Evolutionary conservation across 768 basidiomycete species (phyloP), one percentile per base, ranked within the genome.

Genomic region (Saitozyma podzolica): DNA sequence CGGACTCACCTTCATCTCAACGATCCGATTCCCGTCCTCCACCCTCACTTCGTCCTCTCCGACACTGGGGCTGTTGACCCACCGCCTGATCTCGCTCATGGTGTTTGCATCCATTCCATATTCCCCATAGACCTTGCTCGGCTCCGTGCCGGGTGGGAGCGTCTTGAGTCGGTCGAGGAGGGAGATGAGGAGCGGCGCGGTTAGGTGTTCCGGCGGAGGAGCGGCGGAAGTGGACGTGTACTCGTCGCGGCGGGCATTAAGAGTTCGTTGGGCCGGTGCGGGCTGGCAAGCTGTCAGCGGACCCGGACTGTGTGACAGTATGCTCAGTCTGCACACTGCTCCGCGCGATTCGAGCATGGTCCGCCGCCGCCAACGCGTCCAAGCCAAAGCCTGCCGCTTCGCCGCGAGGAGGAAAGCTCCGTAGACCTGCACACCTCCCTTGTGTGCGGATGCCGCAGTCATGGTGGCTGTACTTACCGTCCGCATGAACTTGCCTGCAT

Each of bases 61-160:
- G 0, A 79, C 66, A 66, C 74, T 76, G 3, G 73, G 73, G 56
- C 73, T 75, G 57, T 79, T 79, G n/a, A 79, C 73, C 65, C 66
- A 79, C 20, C 62, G 42, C 48, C 72, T 62, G 52, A 79, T 39
- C 17, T 56, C 64, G 3, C 68, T 58, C 62, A 79, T 70, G 41
- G 47, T 62, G 13, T 55, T 55, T 20, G 60, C 54, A 8, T 67
- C 62, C 52, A 79, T 59, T 7, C 68, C 72, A 57, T 74, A 79
- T 48, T 70, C 61, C 39, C 58, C 63, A 58, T 75, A 76, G 19
- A 79, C 45, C 3, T 45, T 14, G 6, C 42, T 40, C 8, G 58
- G 58, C 17, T 73, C 71, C 6, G 64, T 29, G 5, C 60, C 67
- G 8, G 65, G 51, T 3, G 68, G 61, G 2, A 69, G 52, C 2